Conservation (phyloP, 306 rosid genomes). For the Pueraria montana region DNA sequence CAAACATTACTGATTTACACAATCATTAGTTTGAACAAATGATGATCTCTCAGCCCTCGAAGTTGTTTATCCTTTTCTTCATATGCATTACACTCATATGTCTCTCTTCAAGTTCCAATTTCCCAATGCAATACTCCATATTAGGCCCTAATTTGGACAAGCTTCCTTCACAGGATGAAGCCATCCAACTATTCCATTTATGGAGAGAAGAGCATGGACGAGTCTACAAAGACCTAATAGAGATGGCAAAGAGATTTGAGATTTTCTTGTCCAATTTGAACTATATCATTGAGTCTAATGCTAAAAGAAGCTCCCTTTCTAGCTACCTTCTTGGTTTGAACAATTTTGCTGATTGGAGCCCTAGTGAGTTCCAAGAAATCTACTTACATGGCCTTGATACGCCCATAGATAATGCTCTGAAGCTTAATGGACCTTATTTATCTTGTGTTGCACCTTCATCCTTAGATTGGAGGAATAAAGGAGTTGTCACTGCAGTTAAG, state of each 20-base stretch:
- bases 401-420: not conserved
- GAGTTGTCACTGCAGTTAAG: slow-evolving; percentile 57
- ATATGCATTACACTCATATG: slow-evolving; percentile 20
- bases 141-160: slow-evolving; percentile 20
- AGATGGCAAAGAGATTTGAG: slow-evolving; percentile 54
- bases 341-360: slow-evolving; percentile 62
- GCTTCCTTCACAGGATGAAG: slow-evolving; percentile 51
- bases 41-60: not conserved
- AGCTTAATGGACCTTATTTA: not conserved
- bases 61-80: not conserved
- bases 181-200: slow-evolving; percentile 53
- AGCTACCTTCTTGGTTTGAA: slow-evolving; percentile 53
- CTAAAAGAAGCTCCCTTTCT: slow-evolving; percentile 22
- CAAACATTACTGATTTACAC: not conserved
- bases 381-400: not conserved
- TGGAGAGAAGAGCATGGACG: slow-evolving; percentile 55
- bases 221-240: slow-evolving; percentile 53
- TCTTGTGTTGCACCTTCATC: slow-evolving; percentile 42
- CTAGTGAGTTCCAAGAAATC: slow-evolving; percentile 54
- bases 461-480: slow-evolving; percentile 65
- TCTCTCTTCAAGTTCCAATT: slow-evolving; percentile 38
- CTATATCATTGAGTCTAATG: slow-evolving; percentile 53
- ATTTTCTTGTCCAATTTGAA: slow-evolving; percentile 58
- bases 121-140: slow-evolving; percentile 49
- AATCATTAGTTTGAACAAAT: not conserved